Evolutionary conservation across 2,329 filamentous ascomycete genomes (phyloP).

Genomic region (Epichloe gansuensis): DNA sequence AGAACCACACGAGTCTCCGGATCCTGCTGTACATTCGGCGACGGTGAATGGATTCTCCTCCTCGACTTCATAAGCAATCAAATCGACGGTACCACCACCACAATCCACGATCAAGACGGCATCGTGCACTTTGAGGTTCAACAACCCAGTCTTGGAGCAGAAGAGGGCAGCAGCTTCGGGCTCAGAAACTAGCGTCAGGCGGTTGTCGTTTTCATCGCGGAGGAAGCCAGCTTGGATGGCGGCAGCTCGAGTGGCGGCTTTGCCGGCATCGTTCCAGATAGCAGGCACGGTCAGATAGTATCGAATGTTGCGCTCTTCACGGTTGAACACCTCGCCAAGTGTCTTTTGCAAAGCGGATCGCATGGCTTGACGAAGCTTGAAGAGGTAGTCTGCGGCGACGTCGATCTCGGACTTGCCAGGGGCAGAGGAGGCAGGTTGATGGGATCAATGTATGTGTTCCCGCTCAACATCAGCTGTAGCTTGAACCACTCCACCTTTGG

Average conservation of each 20-base stretch:
- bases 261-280: slow-evolving; percentile 98
- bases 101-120: slow-evolving; percentile 98
- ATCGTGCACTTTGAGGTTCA: slow-evolving; percentile 96
- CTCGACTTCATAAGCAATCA: slow-evolving; percentile 98
- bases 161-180: slow-evolving; percentile 95
- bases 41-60: slow-evolving; percentile 96
- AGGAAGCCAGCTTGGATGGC: slow-evolving; percentile 96
- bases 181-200: slow-evolving; percentile 87
- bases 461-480: slow-evolving; percentile 94
- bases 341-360: slow-evolving; percentile 91
- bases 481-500: slow-evolving; percentile 99
- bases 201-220: slow-evolving; percentile 94
- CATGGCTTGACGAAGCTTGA: slow-evolving; percentile 96
- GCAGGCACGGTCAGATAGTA: slow-evolving; percentile 98
- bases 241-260: slow-evolving; percentile 88
- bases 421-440: slow-evolving; percentile 97
- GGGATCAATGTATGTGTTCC: slow-evolving; percentile 97
- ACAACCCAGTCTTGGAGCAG: slow-evolving; percentile 89
- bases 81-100: slow-evolving; percentile 94
- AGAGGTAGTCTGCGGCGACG: slow-evolving; percentile 97
- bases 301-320: slow-evolving; percentile 94
- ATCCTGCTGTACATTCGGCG: slow-evolving; percentile 92
- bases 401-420: slow-evolving; percentile 98
- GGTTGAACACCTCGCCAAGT: slow-evolving; percentile 90
- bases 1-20: slow-evolving; percentile 95